Evolutionary conservation across 805 yeast genomes (phyloP), one percentile per base, ranked within the genome.

Genomic region (Suhomyces canberraensis): DNA sequence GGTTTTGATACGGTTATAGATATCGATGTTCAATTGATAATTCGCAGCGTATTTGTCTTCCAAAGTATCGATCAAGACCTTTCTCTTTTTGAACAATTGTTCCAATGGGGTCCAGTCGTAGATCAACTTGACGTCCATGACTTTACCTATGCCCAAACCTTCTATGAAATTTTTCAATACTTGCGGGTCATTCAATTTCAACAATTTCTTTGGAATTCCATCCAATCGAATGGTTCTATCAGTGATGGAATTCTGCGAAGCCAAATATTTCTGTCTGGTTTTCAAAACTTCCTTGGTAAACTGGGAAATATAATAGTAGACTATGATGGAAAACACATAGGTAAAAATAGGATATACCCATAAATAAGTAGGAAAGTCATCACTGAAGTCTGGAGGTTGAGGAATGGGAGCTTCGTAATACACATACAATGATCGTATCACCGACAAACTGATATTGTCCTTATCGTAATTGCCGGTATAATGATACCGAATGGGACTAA

Each of bases 321-420:
- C 75, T 8, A 76, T 58, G 2, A 58, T 54, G 2, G 80, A 71
- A 54, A 78, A 78, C 11, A 68, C 43, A 50, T 76, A 78, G 2
- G 82, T 77, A 66, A 76, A 78, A 1, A 74, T 45, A 1, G 80
- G 75, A 44, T 76, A 76, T 9, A 74, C 67, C 67, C 79, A 68
- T 21, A 77, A 56, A 50, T 67, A 76, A 47, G 39, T 54, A 17
- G 70, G 71, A 42, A 68, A 65, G 40, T 61, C 66, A 25, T 60
- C 62, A 31, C 48, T 47, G 31, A 61, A 48, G 29, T 56, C 60
- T 2, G 64, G 63, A 4, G 52, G 51, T 4, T 40, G 4, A 7
- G 29, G 29, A 26, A 31, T 27, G 32, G 25, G 40, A 6, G 36
- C 28, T 26, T 37, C 38, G 19, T 21, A 16, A 22, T 37, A 33